Evolutionary conservation across 2,329 filamentous ascomycete species (phyloP).

Genomic region (Blastomyces silverae): DNA sequence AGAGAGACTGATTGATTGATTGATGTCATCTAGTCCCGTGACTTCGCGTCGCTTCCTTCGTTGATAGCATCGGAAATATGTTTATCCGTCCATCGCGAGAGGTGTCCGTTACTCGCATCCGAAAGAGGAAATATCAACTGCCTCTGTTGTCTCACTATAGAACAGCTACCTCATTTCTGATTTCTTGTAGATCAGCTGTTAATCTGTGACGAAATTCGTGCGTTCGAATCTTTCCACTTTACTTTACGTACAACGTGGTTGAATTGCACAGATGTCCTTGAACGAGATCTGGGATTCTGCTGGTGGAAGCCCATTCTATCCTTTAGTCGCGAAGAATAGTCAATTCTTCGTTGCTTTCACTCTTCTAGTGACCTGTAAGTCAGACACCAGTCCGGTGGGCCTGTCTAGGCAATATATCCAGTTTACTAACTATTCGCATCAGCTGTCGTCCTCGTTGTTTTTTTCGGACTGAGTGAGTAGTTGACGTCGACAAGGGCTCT

Average conservation of each 20-base stretch:
- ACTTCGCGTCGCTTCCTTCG: slow-evolving; percentile 8
- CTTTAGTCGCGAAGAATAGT: slow-evolving; percentile 68
- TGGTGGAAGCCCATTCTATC: slow-evolving; percentile 75
- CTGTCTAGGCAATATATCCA: not conserved
- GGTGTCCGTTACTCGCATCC: not conserved
- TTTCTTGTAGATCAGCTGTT: not conserved
- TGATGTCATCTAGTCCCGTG: slow-evolving; percentile 4
- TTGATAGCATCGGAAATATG: slow-evolving; percentile 5
- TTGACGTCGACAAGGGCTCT: slow-evolving; percentile 1
- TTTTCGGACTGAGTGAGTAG: slow-evolving; percentile 76
- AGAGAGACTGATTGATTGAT: not conserved
- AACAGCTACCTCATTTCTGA: not conserved
- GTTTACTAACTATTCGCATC: slow-evolving; percentile 14
- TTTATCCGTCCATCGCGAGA: slow-evolving; percentile 8
- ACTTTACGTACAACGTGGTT: not conserved
- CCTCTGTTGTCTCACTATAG: not conserved
- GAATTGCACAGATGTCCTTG: slow-evolving; percentile 53
- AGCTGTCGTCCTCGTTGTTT: slow-evolving; percentile 63
- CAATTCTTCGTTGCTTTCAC: slow-evolving; percentile 77
- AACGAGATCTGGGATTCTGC: slow-evolving; percentile 91
- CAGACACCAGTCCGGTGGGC: not conserved
- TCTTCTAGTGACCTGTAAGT: slow-evolving; percentile 60
- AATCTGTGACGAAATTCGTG: not conserved
- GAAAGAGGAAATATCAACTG: not conserved
- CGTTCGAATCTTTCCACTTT: not conserved